A percentile compares a stretch with the other conserved stretches of the same genome.
phyloP scores from a whole-genome alignment of 176 grass and related monocot genomes.

The Carex littledalei region DNA sequence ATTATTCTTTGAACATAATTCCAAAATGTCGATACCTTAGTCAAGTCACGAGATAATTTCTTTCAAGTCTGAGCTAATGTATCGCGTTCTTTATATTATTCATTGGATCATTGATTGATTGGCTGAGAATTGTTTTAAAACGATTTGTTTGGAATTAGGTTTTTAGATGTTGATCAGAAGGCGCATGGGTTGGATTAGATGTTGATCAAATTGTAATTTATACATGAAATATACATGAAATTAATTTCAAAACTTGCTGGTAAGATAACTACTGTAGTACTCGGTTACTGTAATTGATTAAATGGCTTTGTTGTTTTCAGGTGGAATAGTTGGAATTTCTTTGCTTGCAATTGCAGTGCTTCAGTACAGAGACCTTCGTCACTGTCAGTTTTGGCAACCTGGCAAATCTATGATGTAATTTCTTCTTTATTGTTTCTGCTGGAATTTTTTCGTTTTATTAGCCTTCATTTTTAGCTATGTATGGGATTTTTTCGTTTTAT shows the following conservation, averaged over 20 bases:
- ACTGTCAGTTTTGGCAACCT: conserved; percentile 89
- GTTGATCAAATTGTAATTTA: no score
- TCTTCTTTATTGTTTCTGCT: background rate
- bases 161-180: no score
- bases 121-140: no score
- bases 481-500: no score
- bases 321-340: conserved; percentile 99
- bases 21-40: conserved; percentile 45
- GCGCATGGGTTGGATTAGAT: no score
- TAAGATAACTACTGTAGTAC: background rate
- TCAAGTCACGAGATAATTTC: conserved; percentile 78
- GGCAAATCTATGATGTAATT: conserved; percentile 86
- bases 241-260: no score
- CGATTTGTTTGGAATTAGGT: no score
- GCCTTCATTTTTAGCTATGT: background rate
- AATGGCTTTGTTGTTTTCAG: conserved; percentile 21
- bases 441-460: background rate
- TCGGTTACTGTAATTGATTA: background rate
- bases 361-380: conserved; percentile 89
- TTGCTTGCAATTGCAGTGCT: conserved; percentile 88
- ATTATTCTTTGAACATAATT: background rate
- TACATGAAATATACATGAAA: no score
- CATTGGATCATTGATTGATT: no score
- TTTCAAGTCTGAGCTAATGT: conserved; percentile 56
- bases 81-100: conserved; percentile 38